Base-by-base conservation (phyloP, 2,329 filamentous ascomycete genomes). In the Diaporthe destruens region DNA sequence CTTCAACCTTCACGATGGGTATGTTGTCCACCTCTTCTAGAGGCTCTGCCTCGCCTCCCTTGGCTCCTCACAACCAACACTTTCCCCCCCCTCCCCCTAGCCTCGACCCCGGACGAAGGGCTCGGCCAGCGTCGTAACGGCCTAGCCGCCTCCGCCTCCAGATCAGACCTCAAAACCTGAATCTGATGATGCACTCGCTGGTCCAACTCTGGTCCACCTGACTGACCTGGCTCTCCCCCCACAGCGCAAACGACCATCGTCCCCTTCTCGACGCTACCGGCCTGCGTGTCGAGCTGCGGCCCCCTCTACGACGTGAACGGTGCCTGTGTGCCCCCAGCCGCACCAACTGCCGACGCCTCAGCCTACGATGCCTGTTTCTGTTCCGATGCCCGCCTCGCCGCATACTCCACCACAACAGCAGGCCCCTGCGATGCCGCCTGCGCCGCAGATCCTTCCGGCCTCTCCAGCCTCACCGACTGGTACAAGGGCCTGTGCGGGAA, bases 301-400 rank as follows among this genome's bases (percentile, higher is more conserved):
- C 80, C 84, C 36, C 88, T 94, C 56, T 90, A 87, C 79, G 88
- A 93, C 81, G 94, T 93, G 72, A 93, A 95, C 78, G 88, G 87
- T 57, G 89, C 86, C 74, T 97, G 94, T 81, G 87, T 92, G 1
- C 91, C 92, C 4, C 88, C 88, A 5, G 85, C 83, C 32, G 85
- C 82, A 4, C 80, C 87, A 6, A 80, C 82, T 8, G 85, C 86
- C 65, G 85, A 86, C 61, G 80, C 87, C 53, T 78, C 81, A 25
- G 87, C 85, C 55, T 94, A 92, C 80, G 85, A 89, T 67, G 85
- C 86, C 47, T 97, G 94, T 82, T 95, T 97, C 84, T 97, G 94
- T 83, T 84, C 86, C 77, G 90, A 92, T 65, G 75, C 85, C 16
- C 83, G 87, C 29, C 86, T 96, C 3, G 83, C 86, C 5, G 81